These are phyloP conservation scores for Actinomucor elegans DNA, from an alignment of 371 early-diverging fungal species.

Conservation along the genomic window DNA sequence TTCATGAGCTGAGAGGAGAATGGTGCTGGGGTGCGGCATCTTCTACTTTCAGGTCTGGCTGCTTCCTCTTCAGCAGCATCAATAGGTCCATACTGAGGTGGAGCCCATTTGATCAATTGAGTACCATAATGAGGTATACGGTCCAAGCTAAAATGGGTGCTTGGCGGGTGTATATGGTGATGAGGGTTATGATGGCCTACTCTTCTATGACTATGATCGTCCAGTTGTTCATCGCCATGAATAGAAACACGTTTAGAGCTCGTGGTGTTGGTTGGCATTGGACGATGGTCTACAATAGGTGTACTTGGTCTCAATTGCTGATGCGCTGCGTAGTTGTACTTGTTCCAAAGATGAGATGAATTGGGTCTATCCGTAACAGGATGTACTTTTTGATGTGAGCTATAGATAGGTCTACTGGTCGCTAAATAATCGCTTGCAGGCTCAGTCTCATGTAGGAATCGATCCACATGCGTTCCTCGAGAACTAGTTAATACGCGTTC, in stretches of 20 bases:
- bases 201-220: constrained; percentile 2
- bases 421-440: constrained; percentile 3
- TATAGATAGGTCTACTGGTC: constrained; percentile 23
- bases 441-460: constrained; percentile 13
- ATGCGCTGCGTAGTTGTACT: constrained; percentile 19
- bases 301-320: constrained; percentile 11
- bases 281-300: constrained; percentile 4
- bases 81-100: background rate
- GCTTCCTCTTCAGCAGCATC: background rate
- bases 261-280: background rate
- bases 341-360: constrained; percentile 11
- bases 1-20: constrained; percentile 4
- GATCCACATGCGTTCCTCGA: background rate
- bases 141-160: background rate
- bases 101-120: constrained; percentile 25
- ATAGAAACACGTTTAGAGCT: constrained; percentile 1
- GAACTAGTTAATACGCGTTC: background rate
- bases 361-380: constrained; percentile 19
- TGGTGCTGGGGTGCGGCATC: constrained; percentile 11
- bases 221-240: background rate
- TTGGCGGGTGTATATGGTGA: constrained; percentile 1
- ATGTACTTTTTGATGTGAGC: constrained; percentile 28
- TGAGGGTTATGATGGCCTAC: background rate
- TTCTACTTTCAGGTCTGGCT: constrained; percentile 14
- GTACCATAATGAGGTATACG: constrained; percentile 19